Conservation (phyloP, 163 green algal species). For the Chlorella variabilis region DNA sequence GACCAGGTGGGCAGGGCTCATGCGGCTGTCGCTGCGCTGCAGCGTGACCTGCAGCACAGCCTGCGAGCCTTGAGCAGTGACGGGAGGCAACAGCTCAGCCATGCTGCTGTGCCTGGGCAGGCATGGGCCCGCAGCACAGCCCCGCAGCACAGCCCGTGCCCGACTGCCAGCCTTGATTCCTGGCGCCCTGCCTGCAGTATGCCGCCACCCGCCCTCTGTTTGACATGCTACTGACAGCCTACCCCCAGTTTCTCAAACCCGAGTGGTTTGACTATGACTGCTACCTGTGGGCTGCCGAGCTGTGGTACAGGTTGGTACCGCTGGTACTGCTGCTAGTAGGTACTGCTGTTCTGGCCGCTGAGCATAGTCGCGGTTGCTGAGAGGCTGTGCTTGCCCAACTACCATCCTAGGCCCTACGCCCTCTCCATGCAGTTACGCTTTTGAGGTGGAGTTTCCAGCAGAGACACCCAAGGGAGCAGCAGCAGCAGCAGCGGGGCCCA, state of each 20-base stretch:
- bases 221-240: conserved; percentile 48
- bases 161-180: no score
- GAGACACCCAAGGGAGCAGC: neutral
- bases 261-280: conserved; percentile 51
- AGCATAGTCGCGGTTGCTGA: neutral
- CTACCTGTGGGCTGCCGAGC: conserved; percentile 74
- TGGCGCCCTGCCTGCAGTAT: no score
- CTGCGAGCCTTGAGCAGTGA: no score
- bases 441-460: conserved; percentile 34
- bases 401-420: no score
- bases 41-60: neutral
- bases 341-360: neutral
- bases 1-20: conserved; percentile 1
- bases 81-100: no score
- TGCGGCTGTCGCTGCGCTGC: neutral
- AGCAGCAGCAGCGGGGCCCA: neutral
- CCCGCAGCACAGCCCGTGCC: no score
- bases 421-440: neutral
- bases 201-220: conserved; percentile 37
- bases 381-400: no score
- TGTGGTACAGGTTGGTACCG: conserved; percentile 67
- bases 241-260: conserved; percentile 24
- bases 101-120: no score
- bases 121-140: no score
- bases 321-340: no score